Base-by-base conservation (phyloP, 768 basidiomycete genomes). In the Tulasnella sp. region DNA sequence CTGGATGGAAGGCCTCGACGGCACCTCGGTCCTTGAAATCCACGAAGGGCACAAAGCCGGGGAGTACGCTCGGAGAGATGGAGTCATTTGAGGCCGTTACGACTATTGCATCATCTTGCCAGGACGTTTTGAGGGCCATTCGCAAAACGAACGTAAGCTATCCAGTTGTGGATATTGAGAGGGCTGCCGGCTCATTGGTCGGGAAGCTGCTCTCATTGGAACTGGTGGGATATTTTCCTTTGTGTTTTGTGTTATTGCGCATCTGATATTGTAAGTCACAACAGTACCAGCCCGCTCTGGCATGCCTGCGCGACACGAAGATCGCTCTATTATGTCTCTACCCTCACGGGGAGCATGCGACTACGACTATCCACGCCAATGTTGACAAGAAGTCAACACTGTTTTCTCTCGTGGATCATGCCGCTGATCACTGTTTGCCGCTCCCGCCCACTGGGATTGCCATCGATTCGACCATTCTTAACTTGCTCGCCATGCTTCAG, bases 161-260 rank as follows among this genome's bases (percentile, higher is more conserved):
- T 38, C 15, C 34, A 38, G 34, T 15, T 38, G 15, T 38, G 7
- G 83, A 89, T 63, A 75, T 88, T 4, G 89, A 91, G 70, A 76
- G 83, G 38, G 86, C 85, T 1, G 87, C 84, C 0, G 76, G 76
- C 51, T 82, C 82, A 60, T 70, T 89, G 3, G 66, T 81, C 4
- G 83, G 79, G 7, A 88, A 87, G 68, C 69, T 90, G 1, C 73
- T 87, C 24, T 65, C 75, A 22, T 66, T 90, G 50, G 84, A 87
- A 63, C 72, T 87, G 80, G 88, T 90, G 65, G 87, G 75, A 24
- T 38, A 29, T 51, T 9, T 27, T 45, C 1, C 4, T 11, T 22
- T 17, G 1, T 11, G 1, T 44, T 38, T 7, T 38, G 34, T 38
- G 34, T 38, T 38, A 5, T 15, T 38, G 15, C 19, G 19, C 29